Percentiles rank a stretch among this genome's conserved stretches.
These are phyloP conservation scores for Erysimum cheiri DNA, from an alignment of 441 rosid species.

Conservation along the genomic window DNA sequence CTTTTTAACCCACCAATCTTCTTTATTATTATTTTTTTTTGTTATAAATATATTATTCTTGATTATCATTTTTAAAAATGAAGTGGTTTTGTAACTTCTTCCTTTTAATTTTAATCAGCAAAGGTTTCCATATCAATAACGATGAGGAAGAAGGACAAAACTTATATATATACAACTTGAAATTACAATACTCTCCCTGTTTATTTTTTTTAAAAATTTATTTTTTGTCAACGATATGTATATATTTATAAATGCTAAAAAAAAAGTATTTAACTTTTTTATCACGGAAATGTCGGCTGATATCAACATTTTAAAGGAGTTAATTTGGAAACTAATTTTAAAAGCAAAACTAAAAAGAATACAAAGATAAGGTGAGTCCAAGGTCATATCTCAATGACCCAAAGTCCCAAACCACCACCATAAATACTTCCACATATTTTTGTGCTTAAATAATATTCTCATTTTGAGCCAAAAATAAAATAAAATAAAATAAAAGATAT, in stretches of 20 bases:
- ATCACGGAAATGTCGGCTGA: conserved; percentile 46
- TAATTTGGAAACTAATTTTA: conserved; percentile 51
- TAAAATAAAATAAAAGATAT: no score
- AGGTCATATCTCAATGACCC: conserved; percentile 75
- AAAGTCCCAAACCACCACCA: conserved; percentile 78
- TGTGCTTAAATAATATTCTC: conserved; percentile 13
- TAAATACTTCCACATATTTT: conserved; percentile 40
- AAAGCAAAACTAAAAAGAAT: conserved; percentile 52
- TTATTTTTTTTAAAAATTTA: conserved; percentile 1
- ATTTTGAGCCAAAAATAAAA: not conserved
- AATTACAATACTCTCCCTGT: conserved; percentile 32
- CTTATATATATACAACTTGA: not conserved
- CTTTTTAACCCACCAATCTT: conserved; percentile 49
- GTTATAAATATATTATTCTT: not conserved
- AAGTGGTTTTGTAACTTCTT: conserved; percentile 30
- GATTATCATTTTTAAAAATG: conserved; percentile 3
- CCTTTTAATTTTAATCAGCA: not conserved
- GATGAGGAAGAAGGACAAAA: conserved; percentile 30
- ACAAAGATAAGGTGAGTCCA: conserved; percentile 72
- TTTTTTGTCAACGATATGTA: conserved; percentile 20
- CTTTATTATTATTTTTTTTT: conserved; percentile 28
- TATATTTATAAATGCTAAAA: conserved; percentile 2
- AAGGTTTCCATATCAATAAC: conserved; percentile 24
- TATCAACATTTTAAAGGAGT: conserved; percentile 51
- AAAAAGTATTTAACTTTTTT: conserved; percentile 16